These are phyloP conservation scores for Globisporangium perplexum DNA, from an alignment of 352 stramenopile genomes.

Conservation along the genomic window DNA sequence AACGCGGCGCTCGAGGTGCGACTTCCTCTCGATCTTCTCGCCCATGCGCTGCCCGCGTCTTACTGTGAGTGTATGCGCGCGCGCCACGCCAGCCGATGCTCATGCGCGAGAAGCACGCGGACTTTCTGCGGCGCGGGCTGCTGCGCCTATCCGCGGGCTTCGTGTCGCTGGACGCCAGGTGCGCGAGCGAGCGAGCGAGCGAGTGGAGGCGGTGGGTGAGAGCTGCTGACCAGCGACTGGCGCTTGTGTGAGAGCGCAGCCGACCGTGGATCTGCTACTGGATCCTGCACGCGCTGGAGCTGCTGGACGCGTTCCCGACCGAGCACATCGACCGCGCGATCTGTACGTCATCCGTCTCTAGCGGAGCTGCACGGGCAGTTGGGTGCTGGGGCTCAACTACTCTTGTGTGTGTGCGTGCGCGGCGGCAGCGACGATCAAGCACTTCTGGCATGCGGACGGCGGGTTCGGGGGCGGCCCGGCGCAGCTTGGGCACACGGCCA, in stretches of 20 bases:
- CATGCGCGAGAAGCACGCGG: conserved; percentile 81
- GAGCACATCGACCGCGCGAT: conserved; percentile 32
- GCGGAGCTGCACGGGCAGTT: too few species aligned
- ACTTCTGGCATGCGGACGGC: conserved; percentile 65
- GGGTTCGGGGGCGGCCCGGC: conserved; percentile 94
- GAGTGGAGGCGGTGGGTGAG: not conserved
- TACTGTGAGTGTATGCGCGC: not conserved
- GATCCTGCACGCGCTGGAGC: conserved; percentile 94
- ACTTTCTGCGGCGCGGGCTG: conserved; percentile 73
- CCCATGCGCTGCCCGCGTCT: not conserved
- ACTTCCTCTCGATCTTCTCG: not conserved
- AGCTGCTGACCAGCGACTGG: not conserved
- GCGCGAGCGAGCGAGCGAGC: too few species aligned
- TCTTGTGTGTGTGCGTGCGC: not conserved
- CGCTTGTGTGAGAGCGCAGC: conserved; percentile 24
- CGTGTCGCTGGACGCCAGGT: conserved; percentile 89
- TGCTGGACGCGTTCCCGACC: conserved; percentile 82
- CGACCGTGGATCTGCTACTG: conserved; percentile 98
- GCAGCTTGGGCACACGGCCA: conserved; percentile 82
- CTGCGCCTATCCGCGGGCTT: conserved; percentile 74
- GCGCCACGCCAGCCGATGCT: conserved; percentile 34
- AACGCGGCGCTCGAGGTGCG: conserved; percentile 45
- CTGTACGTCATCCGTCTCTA: conserved; percentile 15
- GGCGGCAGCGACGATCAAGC: conserved; percentile 36
- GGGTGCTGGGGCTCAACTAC: not conserved